A percentile compares a stretch with the other conserved stretches of the same genome.
phyloP scores from a whole-genome alignment of 2,329 filamentous ascomycete genomes.

The Talaromyces atroroseus region DNA sequence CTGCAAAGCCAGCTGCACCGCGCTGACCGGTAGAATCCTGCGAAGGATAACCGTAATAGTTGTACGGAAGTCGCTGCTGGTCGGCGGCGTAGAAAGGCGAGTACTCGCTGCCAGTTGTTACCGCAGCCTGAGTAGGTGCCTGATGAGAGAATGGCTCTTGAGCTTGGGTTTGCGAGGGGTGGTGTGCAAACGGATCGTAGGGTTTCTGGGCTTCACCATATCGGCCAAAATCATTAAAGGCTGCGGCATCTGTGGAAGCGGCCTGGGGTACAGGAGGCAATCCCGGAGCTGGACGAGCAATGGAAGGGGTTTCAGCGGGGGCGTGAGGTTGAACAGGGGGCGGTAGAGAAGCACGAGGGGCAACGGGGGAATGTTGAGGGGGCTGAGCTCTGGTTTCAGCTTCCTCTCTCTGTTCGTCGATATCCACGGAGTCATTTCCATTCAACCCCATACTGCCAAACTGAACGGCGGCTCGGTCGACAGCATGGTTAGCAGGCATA shows the following conservation, averaged over 20 bases:
- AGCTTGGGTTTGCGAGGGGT: constrained; percentile 57
- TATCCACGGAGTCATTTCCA: constrained; percentile 59
- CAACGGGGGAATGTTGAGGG: constrained; percentile 83
- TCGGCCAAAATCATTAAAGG: constrained; percentile 49
- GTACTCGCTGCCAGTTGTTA: constrained; percentile 64
- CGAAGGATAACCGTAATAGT: constrained; percentile 65
- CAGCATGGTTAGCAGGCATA: constrained; percentile 94
- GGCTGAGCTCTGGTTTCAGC: constrained; percentile 90
- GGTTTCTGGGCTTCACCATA: constrained; percentile 64
- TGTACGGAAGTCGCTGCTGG: constrained; percentile 68
- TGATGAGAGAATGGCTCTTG: constrained; percentile 53
- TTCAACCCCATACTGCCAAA: constrained; percentile 94
- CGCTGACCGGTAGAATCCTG: constrained; percentile 73
- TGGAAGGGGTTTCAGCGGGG: constrained; percentile 36
- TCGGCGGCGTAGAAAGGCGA: constrained; percentile 79
- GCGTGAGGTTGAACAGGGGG: constrained; percentile 48
- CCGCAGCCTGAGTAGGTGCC: constrained; percentile 54
- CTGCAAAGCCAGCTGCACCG: constrained; percentile 68
- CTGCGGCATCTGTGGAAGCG: constrained; percentile 42
- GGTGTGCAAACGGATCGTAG: constrained; percentile 81
- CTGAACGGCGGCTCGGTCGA: constrained; percentile 87
- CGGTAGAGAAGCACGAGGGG: constrained; percentile 80
- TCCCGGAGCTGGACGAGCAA: constrained; percentile 57
- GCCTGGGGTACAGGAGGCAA: constrained; percentile 56
- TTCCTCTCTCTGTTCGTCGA: constrained; percentile 92